Base-by-base conservation (phyloP, 164 flowering plant species). In the Dillenia turbinata region DNA sequence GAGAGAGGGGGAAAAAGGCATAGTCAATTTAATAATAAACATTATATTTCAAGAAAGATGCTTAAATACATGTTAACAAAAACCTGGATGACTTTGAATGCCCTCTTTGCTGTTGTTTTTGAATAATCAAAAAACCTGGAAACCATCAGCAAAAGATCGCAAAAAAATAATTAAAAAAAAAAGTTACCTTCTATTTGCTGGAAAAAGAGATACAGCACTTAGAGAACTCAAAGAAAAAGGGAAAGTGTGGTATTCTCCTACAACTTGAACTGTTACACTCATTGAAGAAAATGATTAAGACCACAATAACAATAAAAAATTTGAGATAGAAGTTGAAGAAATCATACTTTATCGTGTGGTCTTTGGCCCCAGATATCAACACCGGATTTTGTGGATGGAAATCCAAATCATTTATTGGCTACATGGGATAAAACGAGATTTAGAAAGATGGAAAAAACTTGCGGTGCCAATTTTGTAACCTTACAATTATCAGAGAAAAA, bases 401-500 rank as follows among this genome's bases (percentile, higher is more conserved):
- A 79, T 88, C 97, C 82, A 90, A 63, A 73, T 90, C 97, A 80
- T 90, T 90, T 64, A 90, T 72, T 59, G 97, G 89, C 95, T 90
- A 92, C 85, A 86, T 11, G 22, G 22, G 22, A 19, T 19, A 19
- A 19, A 19, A 19, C 22, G 1, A 19, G 22, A 1, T 19, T 19
- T 19, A 19, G 22, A 19, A 19, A 19, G 22, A 1, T 1, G 22
- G 22, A 19, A 19, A 19, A 19, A 19, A 19, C 22, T 19, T 19
- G 22, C 1, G 1, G 22, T 19, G 22, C 22, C 22, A 1, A 1
- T 19, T 19, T 19, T 19, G 22, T 19, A 19, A 19, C 22, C 22
- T 19, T 1, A 19, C 22, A 19, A 19, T 19, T 19, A 19, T 19
- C 22, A 19, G 1, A 19, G 22, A 19, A 19, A 19, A 19, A 19